Conservation (phyloP, 1,284 basidiomycete species). For the Moniliophthora roreri region DNA sequence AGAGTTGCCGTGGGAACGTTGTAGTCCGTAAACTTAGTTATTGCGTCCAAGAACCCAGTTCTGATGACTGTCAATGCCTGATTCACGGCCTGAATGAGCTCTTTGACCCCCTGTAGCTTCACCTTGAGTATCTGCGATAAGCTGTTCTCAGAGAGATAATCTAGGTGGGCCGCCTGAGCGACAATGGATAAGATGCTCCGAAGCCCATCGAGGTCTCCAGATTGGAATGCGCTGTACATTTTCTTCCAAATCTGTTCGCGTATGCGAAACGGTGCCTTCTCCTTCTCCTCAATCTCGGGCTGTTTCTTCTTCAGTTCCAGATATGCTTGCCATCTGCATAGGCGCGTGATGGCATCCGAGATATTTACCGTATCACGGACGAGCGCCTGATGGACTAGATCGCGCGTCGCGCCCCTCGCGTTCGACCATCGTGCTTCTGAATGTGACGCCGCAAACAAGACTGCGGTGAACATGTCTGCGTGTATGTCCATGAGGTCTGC, state of each 20-base stretch:
- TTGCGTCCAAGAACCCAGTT: slow-evolving; percentile 58
- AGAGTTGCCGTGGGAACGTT: slow-evolving; percentile 48
- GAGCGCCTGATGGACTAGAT: slow-evolving; percentile 45
- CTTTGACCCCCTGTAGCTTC: slow-evolving; percentile 23
- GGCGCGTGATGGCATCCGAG: slow-evolving; percentile 32
- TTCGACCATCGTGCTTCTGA: slow-evolving; percentile 47
- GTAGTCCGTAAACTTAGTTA: slow-evolving; percentile 64
- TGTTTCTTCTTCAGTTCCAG: slow-evolving; percentile 18
- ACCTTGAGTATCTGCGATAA: slow-evolving; percentile 34
- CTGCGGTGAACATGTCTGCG: slow-evolving; percentile 51
- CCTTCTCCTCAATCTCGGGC: slow-evolving; percentile 14
- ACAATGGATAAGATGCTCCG: slow-evolving; percentile 56
- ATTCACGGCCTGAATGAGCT: slow-evolving; percentile 56
- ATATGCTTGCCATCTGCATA: slow-evolving; percentile 39
- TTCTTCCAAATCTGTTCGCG: slow-evolving; percentile 69
- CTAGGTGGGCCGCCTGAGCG: slow-evolving; percentile 64
- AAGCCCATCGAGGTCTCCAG: slow-evolving; percentile 58
- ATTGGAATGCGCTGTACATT: slow-evolving; percentile 58
- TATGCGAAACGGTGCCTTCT: slow-evolving; percentile 31
- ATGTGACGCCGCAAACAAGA: slow-evolving; percentile 57
- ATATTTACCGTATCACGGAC: slow-evolving; percentile 45
- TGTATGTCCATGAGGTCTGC: slow-evolving; percentile 56
- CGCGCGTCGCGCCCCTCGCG: slow-evolving; percentile 45
- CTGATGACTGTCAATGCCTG: slow-evolving; percentile 53
- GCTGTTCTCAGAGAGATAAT: slow-evolving; percentile 53